Evolutionary conservation across 106 monocot genomes (phyloP), one percentile per base, ranked within the genome.

Genomic region (Triglochin maritima): DNA sequence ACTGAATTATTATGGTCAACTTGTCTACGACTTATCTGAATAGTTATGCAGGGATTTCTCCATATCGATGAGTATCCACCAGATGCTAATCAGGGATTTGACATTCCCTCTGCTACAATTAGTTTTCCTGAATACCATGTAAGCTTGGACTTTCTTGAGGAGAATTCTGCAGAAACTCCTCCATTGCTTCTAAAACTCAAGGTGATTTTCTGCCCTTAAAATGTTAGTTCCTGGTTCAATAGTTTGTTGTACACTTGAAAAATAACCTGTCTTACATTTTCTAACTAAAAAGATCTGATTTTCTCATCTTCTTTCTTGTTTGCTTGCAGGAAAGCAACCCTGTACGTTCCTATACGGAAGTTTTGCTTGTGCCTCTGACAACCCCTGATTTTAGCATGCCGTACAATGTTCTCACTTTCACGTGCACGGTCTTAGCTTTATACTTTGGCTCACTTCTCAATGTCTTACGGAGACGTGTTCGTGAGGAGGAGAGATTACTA

Each of bases 381-480:
- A 95, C 94, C 72, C 94, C 90, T 66, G 94, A 95, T 87, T 95
- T 95, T 76, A 95, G 94, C 76, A 95, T 95, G 94, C 94, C 94
- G 9, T 95, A 95, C 66, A 95, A 95, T 81, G 94, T 96, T 56
- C 90, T 90, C 74, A 96, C 95, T 9, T 88, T 96, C 55, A 90
- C 90, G 44, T 96, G 95, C 66, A 96, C 95, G 3, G 85, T 96
- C 6, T 80, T 96, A 72, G 95, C 90, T 69, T 71, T 96, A 63
- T 96, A 90, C 79, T 96, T 90, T 80, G 95, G 95, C 17, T 96
- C 95, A 15, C 74, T 96, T 81, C 80, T 90, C 2, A 96, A 96
- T 83, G 85, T 81, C 61, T 71, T 96, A 65, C 71, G 95, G 64
- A 79, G 85, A 63, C 77, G 95, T 51, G 74, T 86, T 63, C 81